Percentiles rank a stretch among this genome's conserved stretches.
Evolutionary conservation across 2,329 filamentous ascomycete species (phyloP).

Genomic region (Penicillium palitans): DNA sequence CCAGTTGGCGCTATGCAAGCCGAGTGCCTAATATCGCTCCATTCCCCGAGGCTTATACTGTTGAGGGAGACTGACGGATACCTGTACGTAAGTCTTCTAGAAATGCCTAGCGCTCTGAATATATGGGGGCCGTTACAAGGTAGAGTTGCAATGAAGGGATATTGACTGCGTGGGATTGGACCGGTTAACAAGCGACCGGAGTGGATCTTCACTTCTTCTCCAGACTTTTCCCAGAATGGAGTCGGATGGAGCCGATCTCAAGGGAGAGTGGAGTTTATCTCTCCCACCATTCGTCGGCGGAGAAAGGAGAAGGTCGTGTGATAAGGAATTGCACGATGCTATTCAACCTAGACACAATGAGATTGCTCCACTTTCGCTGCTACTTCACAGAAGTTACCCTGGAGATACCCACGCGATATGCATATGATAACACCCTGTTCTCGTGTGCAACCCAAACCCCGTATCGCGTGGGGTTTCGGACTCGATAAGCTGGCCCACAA

Average conservation of each 20-base stretch:
- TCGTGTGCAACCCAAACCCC: neutral
- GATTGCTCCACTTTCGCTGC: neutral
- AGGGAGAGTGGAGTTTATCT: neutral
- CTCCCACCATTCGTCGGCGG: constrained; percentile 5
- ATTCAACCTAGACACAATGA: neutral
- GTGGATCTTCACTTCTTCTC: constrained; percentile 2
- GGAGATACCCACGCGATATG: neutral
- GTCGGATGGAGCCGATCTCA: too few relatives aligned
- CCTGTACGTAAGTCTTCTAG: neutral
- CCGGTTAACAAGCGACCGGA: constrained; percentile 6
- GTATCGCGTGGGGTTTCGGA: neutral
- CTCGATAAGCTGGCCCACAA: neutral
- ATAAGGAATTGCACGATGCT: neutral
- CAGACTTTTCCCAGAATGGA: too few relatives aligned
- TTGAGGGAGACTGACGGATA: neutral
- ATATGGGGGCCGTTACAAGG: constrained; percentile 9
- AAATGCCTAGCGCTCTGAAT: neutral
- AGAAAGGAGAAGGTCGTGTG: neutral
- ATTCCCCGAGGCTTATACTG: neutral
- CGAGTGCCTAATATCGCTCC: neutral
- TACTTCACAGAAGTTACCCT: neutral
- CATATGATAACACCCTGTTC: neutral
- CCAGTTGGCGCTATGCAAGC: neutral
- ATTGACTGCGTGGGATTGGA: neutral
- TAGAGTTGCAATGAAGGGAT: constrained; percentile 13